Evolutionary conservation across 2,329 filamentous ascomycete genomes (phyloP), one percentile per base, ranked within the genome.

Genomic region (Microcyclosporella mali): DNA sequence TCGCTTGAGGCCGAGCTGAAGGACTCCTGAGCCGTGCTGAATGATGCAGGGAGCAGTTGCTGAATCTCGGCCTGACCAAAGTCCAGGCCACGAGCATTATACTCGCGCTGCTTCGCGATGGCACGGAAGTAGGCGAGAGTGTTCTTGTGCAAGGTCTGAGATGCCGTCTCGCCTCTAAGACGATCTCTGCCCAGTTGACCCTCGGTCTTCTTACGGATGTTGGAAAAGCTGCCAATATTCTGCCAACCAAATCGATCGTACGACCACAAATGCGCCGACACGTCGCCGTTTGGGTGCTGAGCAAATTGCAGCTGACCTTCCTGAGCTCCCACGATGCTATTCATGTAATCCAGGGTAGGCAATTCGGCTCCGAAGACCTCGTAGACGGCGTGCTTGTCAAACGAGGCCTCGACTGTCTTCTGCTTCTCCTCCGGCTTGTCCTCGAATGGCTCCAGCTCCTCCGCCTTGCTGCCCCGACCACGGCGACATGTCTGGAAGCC

Each of bases 241-340:
- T 64, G 58, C 70, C 70, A 73, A 31, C 66, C 57, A 34, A 60
- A 70, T 2, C 63, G 56, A 1, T 44, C 40, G 0, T 46, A 44
- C 6, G 65, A 67, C 70, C 70, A 73, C 45, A 70, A 66, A 40
- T 72, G 70, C 2, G 70, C 70, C 18, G 67, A 66, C 3, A 72
- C 61, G 42, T 72, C 68, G 35, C 68, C 63, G 45, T 71, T 72
- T 0, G 69, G 68, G 49, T 73, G 69, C 37, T 67, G 63, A 25
- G 70, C 64, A 55, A 72, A 72, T 11, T 66, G 59, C 14, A 72
- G 56, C 45, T 71, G 63, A 7, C 69, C 69, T 37, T 71, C 59
- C 19, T 60, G 58, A 15, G 46, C 45, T 18, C 66, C 66, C 12
- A 47, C 40, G 17, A 49, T 58, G 16, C 52, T 41, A 4, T 59